Conservation (phyloP, 108 stramenopile species). For the Pseudonitzschia delicatissima region DNA sequence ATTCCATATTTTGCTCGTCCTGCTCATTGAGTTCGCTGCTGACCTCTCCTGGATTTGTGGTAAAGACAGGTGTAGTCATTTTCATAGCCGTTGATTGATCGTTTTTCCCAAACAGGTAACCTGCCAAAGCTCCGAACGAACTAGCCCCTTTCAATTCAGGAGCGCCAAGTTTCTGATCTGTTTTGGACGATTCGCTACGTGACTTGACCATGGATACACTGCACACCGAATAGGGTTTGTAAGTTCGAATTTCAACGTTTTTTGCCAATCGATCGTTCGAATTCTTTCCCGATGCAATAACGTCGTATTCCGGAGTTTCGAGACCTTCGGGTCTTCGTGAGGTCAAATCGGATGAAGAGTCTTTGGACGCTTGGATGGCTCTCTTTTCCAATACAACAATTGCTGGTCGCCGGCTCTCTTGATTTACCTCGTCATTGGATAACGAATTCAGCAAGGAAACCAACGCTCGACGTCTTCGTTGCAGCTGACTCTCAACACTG, state of each 20-base stretch:
- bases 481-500: slow-evolving; percentile 2
- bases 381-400: slow-evolving; percentile 39
- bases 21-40: background rate
- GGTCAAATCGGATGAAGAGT: slow-evolving; percentile 32
- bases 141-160: slow-evolving; percentile 65
- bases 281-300: slow-evolving; percentile 35
- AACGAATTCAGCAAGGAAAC: slow-evolving; percentile 43
- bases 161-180: slow-evolving; percentile 59
- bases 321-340: slow-evolving; percentile 61
- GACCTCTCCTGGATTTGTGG: slow-evolving; percentile 5
- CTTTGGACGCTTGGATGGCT: slow-evolving; percentile 33
- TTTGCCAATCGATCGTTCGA: background rate
- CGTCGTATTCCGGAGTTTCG: slow-evolving; percentile 77
- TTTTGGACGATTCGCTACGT: slow-evolving; percentile 31
- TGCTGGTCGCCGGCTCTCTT: slow-evolving; percentile 15
- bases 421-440: slow-evolving; percentile 16
- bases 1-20: slow-evolving; percentile 67
- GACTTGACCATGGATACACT: slow-evolving; percentile 60
- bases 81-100: slow-evolving; percentile 73
- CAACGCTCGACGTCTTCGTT: slow-evolving; percentile 45
- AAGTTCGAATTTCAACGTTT: slow-evolving; percentile 71
- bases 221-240: slow-evolving; percentile 79
- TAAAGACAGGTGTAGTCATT: slow-evolving; percentile 94
- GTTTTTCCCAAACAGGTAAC: slow-evolving; percentile 96
- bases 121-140: slow-evolving; percentile 88